These are phyloP conservation scores for Fusarium sp. DNA, from an alignment of 2,329 filamentous ascomycete species.

Conservation along the genomic window DNA sequence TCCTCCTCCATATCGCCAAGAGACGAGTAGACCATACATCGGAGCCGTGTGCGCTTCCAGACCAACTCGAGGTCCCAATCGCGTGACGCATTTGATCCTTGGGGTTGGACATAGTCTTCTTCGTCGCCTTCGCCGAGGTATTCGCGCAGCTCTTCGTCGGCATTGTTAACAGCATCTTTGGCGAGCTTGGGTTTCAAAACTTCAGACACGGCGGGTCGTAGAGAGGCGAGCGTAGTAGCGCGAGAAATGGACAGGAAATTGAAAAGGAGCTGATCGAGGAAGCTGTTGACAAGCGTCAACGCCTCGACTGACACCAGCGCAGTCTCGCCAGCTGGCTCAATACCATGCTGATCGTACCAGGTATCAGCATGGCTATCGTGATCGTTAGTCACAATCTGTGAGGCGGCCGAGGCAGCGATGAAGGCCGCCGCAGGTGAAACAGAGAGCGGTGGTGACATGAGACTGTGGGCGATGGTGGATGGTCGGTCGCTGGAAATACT, in stretches of 20 bases:
- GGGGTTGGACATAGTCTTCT: slow-evolving; percentile 73
- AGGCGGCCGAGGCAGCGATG: slow-evolving; percentile 88
- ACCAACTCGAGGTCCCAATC: slow-evolving; percentile 92
- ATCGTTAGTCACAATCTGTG: slow-evolving; percentile 90
- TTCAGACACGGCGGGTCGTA: slow-evolving; percentile 86
- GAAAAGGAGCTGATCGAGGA: slow-evolving; percentile 93
- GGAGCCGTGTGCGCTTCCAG: slow-evolving; percentile 92
- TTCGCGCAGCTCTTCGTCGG: slow-evolving; percentile 88
- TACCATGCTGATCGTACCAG: slow-evolving; percentile 76
- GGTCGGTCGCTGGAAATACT: slow-evolving; percentile 80
- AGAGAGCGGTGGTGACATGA: slow-evolving; percentile 74
- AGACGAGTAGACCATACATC: slow-evolving; percentile 98
- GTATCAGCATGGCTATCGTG: slow-evolving; percentile 79
- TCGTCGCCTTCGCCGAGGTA: slow-evolving; percentile 85
- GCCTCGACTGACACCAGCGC: slow-evolving; percentile 80
- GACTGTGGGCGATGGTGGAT: slow-evolving; percentile 67
- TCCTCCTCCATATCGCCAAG: slow-evolving; percentile 98
- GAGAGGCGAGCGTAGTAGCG: slow-evolving; percentile 78
- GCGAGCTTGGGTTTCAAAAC: slow-evolving; percentile 91
- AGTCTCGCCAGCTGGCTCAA: slow-evolving; percentile 73
- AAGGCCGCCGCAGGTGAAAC: slow-evolving; percentile 86
- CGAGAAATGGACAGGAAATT: slow-evolving; percentile 85
- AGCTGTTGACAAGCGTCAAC: slow-evolving; percentile 85
- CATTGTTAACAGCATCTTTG: slow-evolving; percentile 83
- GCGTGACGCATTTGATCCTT: slow-evolving; percentile 59